These are phyloP conservation scores for Colletotrichum sp. DNA, from an alignment of 2,329 filamentous ascomycete species.

Conservation along the genomic window DNA sequence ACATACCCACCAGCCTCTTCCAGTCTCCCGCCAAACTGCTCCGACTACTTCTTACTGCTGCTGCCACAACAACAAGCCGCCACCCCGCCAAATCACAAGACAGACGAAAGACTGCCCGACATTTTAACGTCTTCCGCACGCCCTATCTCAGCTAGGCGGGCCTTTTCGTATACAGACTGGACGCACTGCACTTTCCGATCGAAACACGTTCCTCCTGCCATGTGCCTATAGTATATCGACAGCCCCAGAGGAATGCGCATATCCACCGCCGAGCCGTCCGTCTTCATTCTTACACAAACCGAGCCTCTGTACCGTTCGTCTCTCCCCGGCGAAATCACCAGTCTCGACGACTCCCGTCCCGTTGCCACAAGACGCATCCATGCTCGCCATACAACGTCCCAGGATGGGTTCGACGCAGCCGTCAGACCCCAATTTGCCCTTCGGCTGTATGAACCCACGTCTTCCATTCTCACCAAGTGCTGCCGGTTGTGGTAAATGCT, in stretches of 20 bases:
- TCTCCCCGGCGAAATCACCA: constrained; percentile 1
- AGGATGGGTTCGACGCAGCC: constrained; percentile 66
- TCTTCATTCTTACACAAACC: constrained; percentile 4
- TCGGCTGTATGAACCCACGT: constrained; percentile 65
- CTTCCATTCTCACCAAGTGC: not conserved
- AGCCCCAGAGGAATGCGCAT: constrained; percentile 20
- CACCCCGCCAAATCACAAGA: constrained; percentile 21
- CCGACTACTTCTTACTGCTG: not conserved
- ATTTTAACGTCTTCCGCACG: not conserved
- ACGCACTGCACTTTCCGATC: not conserved
- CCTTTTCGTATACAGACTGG: not conserved
- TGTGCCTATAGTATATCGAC: constrained; percentile 16
- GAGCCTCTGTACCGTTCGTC: not conserved
- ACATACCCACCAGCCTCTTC: constrained; percentile 18
- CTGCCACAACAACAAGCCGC: constrained; percentile 8
- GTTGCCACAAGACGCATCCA: constrained; percentile 47
- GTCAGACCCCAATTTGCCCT: constrained; percentile 62
- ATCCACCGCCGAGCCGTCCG: constrained; percentile 1
- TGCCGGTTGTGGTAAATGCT: not conserved
- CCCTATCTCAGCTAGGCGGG: not conserved
- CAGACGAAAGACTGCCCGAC: constrained; percentile 2
- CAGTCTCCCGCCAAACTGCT: not conserved
- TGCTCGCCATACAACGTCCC: constrained; percentile 62
- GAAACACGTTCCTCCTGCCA: constrained; percentile 6
- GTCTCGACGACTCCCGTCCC: constrained; percentile 11